A percentile compares a stretch with the other conserved stretches of the same genome.
Conservation (phyloP, 768 basidiomycete species). For the Termitomyces sp. region DNA sequence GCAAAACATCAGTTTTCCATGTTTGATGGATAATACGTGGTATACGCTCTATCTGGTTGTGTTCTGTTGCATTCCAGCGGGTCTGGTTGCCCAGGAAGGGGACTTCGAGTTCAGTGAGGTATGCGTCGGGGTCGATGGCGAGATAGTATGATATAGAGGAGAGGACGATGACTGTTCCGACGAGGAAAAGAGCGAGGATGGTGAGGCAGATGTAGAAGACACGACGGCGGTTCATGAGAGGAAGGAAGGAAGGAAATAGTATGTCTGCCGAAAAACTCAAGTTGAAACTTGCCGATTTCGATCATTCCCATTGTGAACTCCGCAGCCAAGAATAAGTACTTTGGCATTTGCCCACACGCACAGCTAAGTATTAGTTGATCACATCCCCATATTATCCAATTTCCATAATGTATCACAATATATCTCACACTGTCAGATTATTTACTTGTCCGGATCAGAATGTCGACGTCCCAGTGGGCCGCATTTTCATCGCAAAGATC, state of each 20-base stretch:
- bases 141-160: constrained; percentile 90
- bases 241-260: constrained; percentile 7
- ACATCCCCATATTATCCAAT: neutral
- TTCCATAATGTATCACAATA: neutral
- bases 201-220: constrained; percentile 40
- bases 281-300: neutral
- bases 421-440: neutral
- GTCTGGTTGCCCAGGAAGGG: constrained; percentile 49
- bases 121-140: constrained; percentile 72
- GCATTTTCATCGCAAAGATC: constrained; percentile 45
- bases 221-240: constrained; percentile 43
- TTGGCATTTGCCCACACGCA: no score
- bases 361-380: no score
- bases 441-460: neutral
- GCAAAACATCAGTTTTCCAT: constrained; percentile 91
- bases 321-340: no score
- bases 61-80: constrained; percentile 62
- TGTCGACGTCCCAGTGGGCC: constrained; percentile 28
- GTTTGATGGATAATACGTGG: constrained; percentile 97
- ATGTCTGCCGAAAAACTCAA: constrained; percentile 1
- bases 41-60: constrained; percentile 67
- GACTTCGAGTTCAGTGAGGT: constrained; percentile 77
- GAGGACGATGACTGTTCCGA: constrained; percentile 89
- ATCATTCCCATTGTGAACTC: constrained; percentile 4
- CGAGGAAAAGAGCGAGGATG: constrained; percentile 69